These are phyloP conservation scores for Trichosporon inkin DNA, from an alignment of 1,284 basidiomycete species.

Conservation along the genomic window DNA sequence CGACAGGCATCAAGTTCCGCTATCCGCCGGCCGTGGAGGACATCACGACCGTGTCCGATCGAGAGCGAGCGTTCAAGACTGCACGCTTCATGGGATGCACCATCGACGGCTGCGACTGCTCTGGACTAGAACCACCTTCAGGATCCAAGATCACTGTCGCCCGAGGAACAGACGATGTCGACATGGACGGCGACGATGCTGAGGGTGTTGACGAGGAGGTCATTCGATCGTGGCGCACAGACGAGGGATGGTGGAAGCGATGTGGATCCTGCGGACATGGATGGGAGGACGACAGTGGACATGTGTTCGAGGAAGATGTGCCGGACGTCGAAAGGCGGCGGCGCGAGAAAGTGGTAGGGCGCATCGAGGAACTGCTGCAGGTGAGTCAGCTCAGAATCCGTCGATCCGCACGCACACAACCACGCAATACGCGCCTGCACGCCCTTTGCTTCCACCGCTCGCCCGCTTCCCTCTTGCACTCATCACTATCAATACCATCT, in stretches of 20 bases:
- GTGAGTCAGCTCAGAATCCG: conserved; percentile 51
- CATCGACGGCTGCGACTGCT: conserved; percentile 55
- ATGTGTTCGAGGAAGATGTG: conserved; percentile 52
- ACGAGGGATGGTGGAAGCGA: conserved; percentile 58
- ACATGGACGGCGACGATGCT: conserved; percentile 51
- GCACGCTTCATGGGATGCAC: conserved; percentile 44
- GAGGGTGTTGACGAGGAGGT: conserved; percentile 52
- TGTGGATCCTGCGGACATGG: conserved; percentile 71
- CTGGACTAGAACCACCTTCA: conserved; percentile 66
- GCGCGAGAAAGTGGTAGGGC: conserved; percentile 69
- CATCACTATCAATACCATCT: not conserved
- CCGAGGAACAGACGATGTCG: conserved; percentile 54
- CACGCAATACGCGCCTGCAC: not conserved
- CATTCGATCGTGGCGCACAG: conserved; percentile 18
- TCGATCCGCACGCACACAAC: not conserved
- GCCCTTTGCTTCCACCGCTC: not conserved
- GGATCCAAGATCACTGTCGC: conserved; percentile 59
- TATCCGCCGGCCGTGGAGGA: conserved; percentile 39
- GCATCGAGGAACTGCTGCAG: conserved; percentile 79
- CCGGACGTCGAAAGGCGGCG: conserved; percentile 52
- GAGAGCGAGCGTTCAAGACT: conserved; percentile 44
- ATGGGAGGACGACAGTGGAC: conserved; percentile 64
- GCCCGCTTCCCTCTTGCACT: not conserved
- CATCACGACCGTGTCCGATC: conserved; percentile 31
- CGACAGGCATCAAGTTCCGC: conserved; percentile 20